A percentile compares a stretch with the other conserved stretches of the same genome.
Conservation (phyloP, 257 asterid genomes). For the Nicotiana tomentosiformis region DNA sequence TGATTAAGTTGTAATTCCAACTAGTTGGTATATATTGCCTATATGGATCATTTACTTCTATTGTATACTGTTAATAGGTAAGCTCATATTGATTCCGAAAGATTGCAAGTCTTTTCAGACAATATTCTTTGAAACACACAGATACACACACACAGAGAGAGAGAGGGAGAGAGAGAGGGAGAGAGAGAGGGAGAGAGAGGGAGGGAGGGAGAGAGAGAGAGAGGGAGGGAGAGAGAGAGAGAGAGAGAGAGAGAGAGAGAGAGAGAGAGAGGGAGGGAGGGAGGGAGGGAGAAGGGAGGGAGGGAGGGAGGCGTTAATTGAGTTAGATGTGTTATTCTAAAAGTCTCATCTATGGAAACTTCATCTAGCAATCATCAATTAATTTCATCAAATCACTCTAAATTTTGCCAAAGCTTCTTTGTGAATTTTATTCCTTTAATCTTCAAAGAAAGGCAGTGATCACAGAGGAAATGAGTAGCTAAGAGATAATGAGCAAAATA, state of each 20-base stretch:
- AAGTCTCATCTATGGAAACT: not conserved
- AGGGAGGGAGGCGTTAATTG: not conserved
- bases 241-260: not conserved
- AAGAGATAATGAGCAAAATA: not conserved
- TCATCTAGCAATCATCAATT: not conserved
- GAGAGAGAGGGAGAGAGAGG: too few species aligned
- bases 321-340: not conserved
- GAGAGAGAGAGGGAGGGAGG: not conserved
- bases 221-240: too few species aligned
- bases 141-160: not conserved
- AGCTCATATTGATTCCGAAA: not conserved
- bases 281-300: too few species aligned
- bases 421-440: not conserved
- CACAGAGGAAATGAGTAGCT: not conserved
- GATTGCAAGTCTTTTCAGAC: not conserved
- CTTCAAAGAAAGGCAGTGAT: not conserved
- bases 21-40: not conserved
- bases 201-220: too few species aligned
- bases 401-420: not conserved
- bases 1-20: not conserved
- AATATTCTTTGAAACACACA: not conserved
- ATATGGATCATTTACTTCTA: not conserved
- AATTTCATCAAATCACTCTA: not conserved
- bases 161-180: too few species aligned
- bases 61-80: not conserved